Conservation (phyloP, 2,329 filamentous ascomycete genomes). For the Colletotrichum orchidophilum region DNA sequence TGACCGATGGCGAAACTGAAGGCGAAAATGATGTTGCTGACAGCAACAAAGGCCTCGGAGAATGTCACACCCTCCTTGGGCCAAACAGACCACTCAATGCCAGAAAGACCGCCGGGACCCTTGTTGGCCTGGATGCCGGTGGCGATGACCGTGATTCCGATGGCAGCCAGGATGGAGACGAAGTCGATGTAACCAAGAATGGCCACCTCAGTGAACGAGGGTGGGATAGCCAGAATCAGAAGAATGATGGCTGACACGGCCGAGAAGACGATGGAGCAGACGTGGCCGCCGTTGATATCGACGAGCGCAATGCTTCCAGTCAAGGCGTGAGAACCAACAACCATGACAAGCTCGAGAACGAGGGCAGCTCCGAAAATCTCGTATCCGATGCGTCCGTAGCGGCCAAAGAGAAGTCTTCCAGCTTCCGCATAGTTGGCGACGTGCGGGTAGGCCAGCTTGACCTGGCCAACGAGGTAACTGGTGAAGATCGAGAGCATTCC, state of each 20-base stretch:
- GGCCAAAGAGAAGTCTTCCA: constrained; percentile 65
- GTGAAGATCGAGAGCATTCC: constrained; percentile 59
- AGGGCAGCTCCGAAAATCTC: constrained; percentile 71
- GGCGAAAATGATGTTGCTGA: constrained; percentile 76
- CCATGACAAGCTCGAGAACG: constrained; percentile 72
- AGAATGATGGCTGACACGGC: constrained; percentile 57
- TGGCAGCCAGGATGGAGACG: constrained; percentile 69
- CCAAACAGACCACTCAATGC: constrained; percentile 54
- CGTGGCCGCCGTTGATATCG: constrained; percentile 65
- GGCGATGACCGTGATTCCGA: constrained; percentile 45
- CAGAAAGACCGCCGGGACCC: constrained; percentile 45
- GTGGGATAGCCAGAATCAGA: constrained; percentile 56
- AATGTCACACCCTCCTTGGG: constrained; percentile 56
- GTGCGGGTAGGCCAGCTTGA: constrained; percentile 61
- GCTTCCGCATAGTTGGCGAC: constrained; percentile 76
- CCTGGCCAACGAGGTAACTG: constrained; percentile 56
- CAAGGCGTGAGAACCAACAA: constrained; percentile 76
- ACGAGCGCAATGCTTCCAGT: constrained; percentile 77
- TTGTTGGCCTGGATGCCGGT: constrained; percentile 44
- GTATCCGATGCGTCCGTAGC: constrained; percentile 60
- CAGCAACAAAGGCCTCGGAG: constrained; percentile 66
- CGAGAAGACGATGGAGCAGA: constrained; percentile 56
- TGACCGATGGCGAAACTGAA: constrained; percentile 67
- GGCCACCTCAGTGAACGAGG: constrained; percentile 59
- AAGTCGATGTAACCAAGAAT: constrained; percentile 65